A percentile compares a stretch with the other conserved stretches of the same genome.
Conservation (phyloP, 2,329 filamentous ascomycete genomes). For the Pseudogymnoascus sp. region DNA sequence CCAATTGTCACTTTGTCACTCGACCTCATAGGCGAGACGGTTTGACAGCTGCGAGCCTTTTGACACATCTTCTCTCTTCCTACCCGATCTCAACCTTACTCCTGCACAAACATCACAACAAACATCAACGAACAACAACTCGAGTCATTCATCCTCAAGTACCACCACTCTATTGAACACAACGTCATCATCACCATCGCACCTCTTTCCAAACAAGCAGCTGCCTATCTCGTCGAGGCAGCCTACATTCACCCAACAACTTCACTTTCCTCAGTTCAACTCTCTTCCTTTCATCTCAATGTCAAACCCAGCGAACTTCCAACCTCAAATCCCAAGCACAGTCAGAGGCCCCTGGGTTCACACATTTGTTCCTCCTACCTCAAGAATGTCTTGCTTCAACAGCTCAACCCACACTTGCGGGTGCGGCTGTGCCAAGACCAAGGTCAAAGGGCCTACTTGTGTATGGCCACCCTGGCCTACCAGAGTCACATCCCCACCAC, state of each 20-base stretch:
- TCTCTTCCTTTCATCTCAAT: neutral
- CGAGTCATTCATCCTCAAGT: neutral
- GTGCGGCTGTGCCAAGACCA: neutral
- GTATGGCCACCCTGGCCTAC: neutral
- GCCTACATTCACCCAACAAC: neutral
- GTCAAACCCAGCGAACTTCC: constrained; percentile 35
- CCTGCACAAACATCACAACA: constrained; percentile 4
- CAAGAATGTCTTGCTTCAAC: constrained; percentile 1
- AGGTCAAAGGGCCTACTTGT: neutral
- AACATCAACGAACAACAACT: neutral
- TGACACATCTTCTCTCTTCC: neutral
- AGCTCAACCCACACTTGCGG: neutral
- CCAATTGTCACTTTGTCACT: neutral
- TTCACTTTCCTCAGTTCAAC: neutral
- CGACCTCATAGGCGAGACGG: neutral
- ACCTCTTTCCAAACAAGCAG: neutral
- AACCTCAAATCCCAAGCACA: constrained; percentile 52
- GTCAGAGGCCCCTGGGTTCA: constrained; percentile 48
- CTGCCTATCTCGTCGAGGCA: neutral
- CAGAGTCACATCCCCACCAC: neutral
- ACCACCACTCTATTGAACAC: neutral
- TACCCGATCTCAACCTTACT: neutral
- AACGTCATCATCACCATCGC: neutral
- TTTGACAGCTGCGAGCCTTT: neutral
- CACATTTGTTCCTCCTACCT: constrained; percentile 42